Conservation (phyloP, 306 rosid genomes). For the Crataegus laevigata region DNA sequence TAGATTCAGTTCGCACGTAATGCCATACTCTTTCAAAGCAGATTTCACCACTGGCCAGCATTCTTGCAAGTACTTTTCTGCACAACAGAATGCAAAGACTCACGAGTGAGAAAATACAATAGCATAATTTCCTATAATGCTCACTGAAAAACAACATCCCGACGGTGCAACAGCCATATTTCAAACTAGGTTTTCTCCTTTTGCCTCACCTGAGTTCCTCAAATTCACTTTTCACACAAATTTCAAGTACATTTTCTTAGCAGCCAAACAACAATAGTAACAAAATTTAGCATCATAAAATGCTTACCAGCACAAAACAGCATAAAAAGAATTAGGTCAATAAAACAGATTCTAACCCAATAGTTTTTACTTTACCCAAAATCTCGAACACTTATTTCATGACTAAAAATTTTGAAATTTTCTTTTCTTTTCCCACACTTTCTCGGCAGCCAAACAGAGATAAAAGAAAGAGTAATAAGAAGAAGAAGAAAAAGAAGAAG, state of each 20-base stretch:
- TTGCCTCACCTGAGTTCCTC: neutral
- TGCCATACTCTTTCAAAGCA: conserved; percentile 47
- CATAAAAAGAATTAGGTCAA: neutral
- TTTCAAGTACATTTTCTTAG: neutral
- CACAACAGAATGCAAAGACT: neutral
- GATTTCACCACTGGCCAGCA: conserved; percentile 68
- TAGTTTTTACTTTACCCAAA: neutral
- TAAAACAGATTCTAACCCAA: neutral
- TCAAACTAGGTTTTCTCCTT: neutral
- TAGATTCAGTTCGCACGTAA: conserved; percentile 59
- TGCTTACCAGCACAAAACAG: neutral
- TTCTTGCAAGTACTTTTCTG: conserved; percentile 74
- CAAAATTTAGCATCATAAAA: neutral
- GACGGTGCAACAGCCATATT: neutral
- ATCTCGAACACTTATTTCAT: neutral
- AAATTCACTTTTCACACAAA: neutral
- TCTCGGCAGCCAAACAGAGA: neutral
- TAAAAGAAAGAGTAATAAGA: neutral
- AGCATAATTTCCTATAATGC: neutral
- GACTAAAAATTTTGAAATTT: neutral
- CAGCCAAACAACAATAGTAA: too few relatives aligned
- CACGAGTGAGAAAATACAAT: neutral
- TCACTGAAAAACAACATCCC: neutral
- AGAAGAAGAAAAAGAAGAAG: neutral
- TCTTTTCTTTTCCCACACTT: neutral